Base-by-base conservation (phyloP, 148 eudicot genomes). In the Fagopyrum homotropicum region DNA sequence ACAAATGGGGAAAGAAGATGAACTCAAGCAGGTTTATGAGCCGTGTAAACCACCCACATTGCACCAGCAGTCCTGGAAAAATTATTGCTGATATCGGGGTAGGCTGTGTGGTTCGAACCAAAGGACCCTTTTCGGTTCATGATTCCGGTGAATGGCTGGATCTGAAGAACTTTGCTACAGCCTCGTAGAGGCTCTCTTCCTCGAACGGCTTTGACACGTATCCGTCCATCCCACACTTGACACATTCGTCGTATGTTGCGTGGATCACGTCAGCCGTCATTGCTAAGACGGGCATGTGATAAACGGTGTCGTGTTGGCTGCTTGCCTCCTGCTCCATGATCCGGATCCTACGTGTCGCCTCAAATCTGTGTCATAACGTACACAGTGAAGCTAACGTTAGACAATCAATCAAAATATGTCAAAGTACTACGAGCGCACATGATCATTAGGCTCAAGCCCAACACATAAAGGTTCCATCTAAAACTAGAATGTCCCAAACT, bases 221-320 rank as follows among this genome's bases (percentile, higher is more conserved):
- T 10, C 93, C 93, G 60, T 89, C 93, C 93, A 89, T 89, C 40
- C 93, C 93, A 9, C 83, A 82, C 74, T 86, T 74, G 57, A 84
- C 54, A 55, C 93, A 89, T 73, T 89, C 79, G 5, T 89, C 93
- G 8, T 77, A 82, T 0, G 93, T 89, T 55, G 93, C 93, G 16
- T 88, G 91, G 64, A 89, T 87, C 35, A 89, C 93, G 69, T 89
- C 93, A 4, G 93, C 93, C 0, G 93, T 89, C 93, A 89, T 89
- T 17, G 93, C 91, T 75, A 89, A 64, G 66, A 89, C 84, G 6
- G 93, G 93, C 73, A 89, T 45, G 73, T 89, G 93, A 85, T 88
- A 83, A 45, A 55, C 64, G 45, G 46, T n/a, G 7, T 66, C 71
- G 8, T 64, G 71, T 55, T 66, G 69, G 22, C 79, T 69, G 52